A percentile compares a stretch with the other conserved stretches of the same genome.
phyloP scores from a whole-genome alignment of 2,329 filamentous ascomycete genomes.

The Lasiodiplodia sp. region DNA sequence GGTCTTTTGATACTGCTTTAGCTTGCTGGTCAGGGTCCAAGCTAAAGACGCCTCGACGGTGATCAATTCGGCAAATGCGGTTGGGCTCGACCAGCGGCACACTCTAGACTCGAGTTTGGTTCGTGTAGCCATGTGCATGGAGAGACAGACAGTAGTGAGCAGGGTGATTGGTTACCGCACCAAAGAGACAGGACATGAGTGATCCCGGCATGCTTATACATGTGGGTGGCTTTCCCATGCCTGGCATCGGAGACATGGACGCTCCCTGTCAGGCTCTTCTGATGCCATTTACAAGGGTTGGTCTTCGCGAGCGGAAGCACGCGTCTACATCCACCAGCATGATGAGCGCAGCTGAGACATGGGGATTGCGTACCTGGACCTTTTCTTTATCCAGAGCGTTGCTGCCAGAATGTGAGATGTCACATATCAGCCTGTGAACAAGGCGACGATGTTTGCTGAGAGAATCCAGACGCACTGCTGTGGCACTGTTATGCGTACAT shows the following conservation, averaged over 20 bases:
- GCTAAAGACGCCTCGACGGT: not conserved
- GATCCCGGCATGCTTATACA: not conserved
- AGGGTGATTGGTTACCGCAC: conserved; percentile 8
- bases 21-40: not conserved
- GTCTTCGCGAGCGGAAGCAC: not conserved
- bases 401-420: not conserved
- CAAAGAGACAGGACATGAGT: no score
- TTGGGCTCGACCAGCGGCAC: not conserved
- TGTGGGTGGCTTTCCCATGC: no score
- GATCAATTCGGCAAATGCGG: not conserved
- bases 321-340: not conserved
- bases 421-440: not conserved
- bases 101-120: not conserved
- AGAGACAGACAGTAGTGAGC: not conserved
- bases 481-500: not conserved
- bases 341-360: not conserved
- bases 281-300: not conserved
- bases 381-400: not conserved
- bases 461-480: not conserved
- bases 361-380: not conserved
- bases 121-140: not conserved
- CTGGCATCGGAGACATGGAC: not conserved
- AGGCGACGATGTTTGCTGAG: not conserved
- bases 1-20: not conserved
- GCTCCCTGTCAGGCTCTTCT: conserved; percentile 3